Evolutionary conservation across 169 alveolate genomes (phyloP).

Genomic region (Plasmodium berghei): DNA sequence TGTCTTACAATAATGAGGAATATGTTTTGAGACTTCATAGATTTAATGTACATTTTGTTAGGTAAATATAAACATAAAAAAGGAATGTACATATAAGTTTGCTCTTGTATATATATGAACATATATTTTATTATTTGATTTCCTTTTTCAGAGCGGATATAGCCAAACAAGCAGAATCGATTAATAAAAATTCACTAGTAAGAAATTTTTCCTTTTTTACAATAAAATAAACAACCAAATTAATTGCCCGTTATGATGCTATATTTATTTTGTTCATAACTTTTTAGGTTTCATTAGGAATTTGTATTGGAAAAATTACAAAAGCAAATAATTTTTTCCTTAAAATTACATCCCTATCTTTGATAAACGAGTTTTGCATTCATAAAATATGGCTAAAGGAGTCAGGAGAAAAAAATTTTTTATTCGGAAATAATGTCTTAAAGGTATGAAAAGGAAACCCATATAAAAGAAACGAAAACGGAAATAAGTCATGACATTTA

Average conservation of each 20-base stretch:
- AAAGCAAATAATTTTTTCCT: conserved; percentile 70
- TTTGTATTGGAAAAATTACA: conserved; percentile 71
- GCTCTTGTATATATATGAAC: neutral
- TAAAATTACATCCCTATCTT: conserved; percentile 62
- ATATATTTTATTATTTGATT: neutral
- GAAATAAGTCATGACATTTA: neutral
- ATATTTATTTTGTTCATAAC: neutral
- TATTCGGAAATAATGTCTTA: conserved; percentile 72
- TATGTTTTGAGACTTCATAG: conserved; percentile 61
- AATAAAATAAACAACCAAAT: neutral
- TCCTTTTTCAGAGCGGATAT: conserved; percentile 54
- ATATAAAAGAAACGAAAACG: neutral
- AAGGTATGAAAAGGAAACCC: conserved; percentile 14
- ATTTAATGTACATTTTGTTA: conserved; percentile 41
- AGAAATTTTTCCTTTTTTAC: neutral
- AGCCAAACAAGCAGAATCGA: conserved; percentile 53
- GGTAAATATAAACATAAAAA: conserved; percentile 13
- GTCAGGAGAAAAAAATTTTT: conserved; percentile 70
- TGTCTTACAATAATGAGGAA: conserved; percentile 70
- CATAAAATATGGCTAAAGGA: conserved; percentile 76
- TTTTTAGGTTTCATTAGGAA: conserved; percentile 61
- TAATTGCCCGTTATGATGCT: neutral
- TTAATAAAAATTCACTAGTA: conserved; percentile 73
- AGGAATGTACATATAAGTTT: neutral
- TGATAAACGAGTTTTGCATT: conserved; percentile 68